phyloP scores from a whole-genome alignment of 2,329 filamentous ascomycete species.

The Trichoderma harzianum region DNA sequence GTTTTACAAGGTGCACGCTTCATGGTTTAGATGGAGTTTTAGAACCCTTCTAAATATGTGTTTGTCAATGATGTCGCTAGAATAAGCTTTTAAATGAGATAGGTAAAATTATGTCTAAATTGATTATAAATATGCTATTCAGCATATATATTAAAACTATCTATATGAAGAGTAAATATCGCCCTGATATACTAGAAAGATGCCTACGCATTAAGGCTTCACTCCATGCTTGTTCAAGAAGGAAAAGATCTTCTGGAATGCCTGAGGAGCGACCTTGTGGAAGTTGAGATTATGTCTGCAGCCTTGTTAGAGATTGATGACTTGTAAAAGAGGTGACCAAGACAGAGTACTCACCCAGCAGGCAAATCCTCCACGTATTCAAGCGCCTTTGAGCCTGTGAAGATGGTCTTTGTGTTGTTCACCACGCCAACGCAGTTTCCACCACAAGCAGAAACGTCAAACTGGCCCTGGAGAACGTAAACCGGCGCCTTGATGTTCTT shows the following conservation, averaged over 20 bases:
- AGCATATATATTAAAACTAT: not conserved
- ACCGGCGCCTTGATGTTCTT: not conserved
- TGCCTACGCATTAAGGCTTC: not conserved
- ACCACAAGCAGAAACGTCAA: conserved; percentile 4
- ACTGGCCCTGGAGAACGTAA: conserved; percentile 4
- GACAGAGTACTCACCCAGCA: not conserved
- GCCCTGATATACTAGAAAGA: no score
- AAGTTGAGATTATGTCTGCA: conserved; percentile 7
- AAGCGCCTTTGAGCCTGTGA: not conserved
- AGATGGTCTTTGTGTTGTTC: not conserved
- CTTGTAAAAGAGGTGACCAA: no score
- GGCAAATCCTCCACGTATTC: conserved; percentile 5
- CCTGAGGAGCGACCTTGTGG: not conserved
- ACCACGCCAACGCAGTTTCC: conserved; percentile 8
- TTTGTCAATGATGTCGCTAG: no score
- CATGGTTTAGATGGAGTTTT: no score
- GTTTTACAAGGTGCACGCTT: no score
- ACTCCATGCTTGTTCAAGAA: not conserved
- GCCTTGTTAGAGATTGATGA: not conserved
- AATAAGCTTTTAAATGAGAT: no score
- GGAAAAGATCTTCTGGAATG: conserved; percentile 3
- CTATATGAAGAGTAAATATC: not conserved
- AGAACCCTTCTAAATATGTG: no score
- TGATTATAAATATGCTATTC: not conserved
- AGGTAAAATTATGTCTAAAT: no score